phyloP scores from a whole-genome alignment of 768 basidiomycete genomes.

The Lactarius trivialis region DNA sequence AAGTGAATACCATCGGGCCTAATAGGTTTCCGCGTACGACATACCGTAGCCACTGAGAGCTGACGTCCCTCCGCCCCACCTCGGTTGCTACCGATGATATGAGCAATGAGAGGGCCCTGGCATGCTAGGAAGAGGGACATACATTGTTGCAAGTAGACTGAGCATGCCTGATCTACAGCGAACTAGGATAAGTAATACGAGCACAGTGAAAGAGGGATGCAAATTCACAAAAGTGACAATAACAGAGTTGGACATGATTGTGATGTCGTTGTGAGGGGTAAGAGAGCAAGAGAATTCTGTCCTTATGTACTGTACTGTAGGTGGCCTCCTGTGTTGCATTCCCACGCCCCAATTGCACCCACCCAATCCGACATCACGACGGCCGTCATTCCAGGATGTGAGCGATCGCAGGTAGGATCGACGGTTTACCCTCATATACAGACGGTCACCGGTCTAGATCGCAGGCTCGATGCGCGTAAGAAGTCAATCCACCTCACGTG shows the following conservation, averaged over 20 bases:
- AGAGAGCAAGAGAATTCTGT: too few relatives aligned
- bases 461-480: too few relatives aligned
- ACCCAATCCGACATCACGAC: too few relatives aligned
- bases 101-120: neutral
- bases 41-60: constrained; percentile 67
- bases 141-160: constrained; percentile 74
- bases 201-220: neutral
- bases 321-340: too few relatives aligned
- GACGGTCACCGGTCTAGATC: too few relatives aligned
- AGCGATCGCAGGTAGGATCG: too few relatives aligned
- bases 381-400: too few relatives aligned
- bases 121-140: constrained; percentile 19
- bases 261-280: too few relatives aligned
- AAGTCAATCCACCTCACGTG: too few relatives aligned
- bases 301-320: too few relatives aligned
- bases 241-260: constrained; percentile 21
- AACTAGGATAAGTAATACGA: neutral
- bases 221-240: constrained; percentile 29
- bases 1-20: neutral
- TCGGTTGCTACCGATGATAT: constrained; percentile 27
- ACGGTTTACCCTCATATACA: too few relatives aligned
- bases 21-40: neutral
- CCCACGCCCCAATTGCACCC: too few relatives aligned
- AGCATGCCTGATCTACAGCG: constrained; percentile 59
- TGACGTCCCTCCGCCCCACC: constrained; percentile 71